Evolutionary conservation across 2,329 filamentous ascomycete species (phyloP).

Genomic region (Fusarium illudens): DNA sequence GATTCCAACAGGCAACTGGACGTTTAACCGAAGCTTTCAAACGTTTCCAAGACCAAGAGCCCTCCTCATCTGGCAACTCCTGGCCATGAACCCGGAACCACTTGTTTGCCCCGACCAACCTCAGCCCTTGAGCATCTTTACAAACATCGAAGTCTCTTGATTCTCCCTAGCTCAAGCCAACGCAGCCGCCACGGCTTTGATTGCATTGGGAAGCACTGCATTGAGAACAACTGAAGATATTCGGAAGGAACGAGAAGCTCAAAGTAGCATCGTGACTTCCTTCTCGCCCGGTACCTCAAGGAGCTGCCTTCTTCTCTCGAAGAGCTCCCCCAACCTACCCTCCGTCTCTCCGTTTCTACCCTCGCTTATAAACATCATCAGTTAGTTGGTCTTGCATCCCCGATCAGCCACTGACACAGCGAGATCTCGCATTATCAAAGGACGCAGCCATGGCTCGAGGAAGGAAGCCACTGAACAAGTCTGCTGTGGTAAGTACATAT

Average conservation of each 20-base stretch:
- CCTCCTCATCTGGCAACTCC: neutral
- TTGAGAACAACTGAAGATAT: neutral
- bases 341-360: neutral
- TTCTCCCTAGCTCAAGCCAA: neutral
- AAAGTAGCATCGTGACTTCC: constrained; percentile 12
- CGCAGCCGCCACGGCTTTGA: neutral
- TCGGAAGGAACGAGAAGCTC: neutral
- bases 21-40: neutral
- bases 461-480: constrained; percentile 26
- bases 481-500: constrained; percentile 27
- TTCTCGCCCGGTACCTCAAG: neutral
- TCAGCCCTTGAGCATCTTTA: neutral
- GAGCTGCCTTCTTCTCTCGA: constrained; percentile 2
- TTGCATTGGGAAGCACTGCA: neutral
- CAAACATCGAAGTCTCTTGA: neutral
- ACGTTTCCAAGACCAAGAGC: neutral
- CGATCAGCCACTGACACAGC: neutral
- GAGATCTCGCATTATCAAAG: neutral
- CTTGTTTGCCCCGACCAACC: neutral
- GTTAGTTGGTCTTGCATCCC: neutral
- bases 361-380: neutral
- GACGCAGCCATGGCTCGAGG: constrained; percentile 30
- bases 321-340: neutral
- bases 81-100: neutral
- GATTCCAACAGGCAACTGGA: neutral